A percentile compares a stretch with the other conserved stretches of the same genome.
Evolutionary conservation across 768 basidiomycete genomes (phyloP).

Genomic region (Lactifluus pinguis): DNA sequence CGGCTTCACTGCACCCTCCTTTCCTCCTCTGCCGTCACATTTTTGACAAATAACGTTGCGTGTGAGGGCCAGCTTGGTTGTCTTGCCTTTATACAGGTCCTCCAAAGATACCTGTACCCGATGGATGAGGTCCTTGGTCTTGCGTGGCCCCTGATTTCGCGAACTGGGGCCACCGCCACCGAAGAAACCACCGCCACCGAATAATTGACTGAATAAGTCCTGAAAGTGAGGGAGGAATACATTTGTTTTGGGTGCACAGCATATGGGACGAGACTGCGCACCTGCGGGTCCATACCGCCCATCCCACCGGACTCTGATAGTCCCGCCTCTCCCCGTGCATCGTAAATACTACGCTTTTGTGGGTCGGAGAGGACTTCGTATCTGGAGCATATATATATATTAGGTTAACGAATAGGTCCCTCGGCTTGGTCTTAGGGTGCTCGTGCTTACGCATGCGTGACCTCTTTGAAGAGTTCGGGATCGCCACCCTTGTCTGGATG

Average conservation of each 20-base stretch:
- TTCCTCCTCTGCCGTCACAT: slow-evolving; percentile 95
- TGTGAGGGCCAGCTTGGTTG: slow-evolving; percentile 92
- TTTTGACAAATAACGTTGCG: slow-evolving; percentile 90
- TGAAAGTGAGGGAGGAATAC: slow-evolving; percentile 22
- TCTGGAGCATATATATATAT: slow-evolving; percentile 31
- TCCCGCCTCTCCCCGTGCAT: slow-evolving; percentile 88
- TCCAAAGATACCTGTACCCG: slow-evolving; percentile 94
- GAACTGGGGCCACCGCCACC: slow-evolving; percentile 51
- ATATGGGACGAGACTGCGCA: slow-evolving; percentile 26
- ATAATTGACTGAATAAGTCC: slow-evolving; percentile 96
- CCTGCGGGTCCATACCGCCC: slow-evolving; percentile 96
- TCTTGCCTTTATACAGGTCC: slow-evolving; percentile 98
- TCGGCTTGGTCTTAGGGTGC: slow-evolving; percentile 6
- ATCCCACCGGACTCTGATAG: slow-evolving; percentile 78
- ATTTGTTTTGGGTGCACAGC: background rate
- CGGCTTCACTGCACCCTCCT: slow-evolving; percentile 87
- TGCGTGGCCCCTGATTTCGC: slow-evolving; percentile 60
- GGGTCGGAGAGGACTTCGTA: slow-evolving; percentile 91
- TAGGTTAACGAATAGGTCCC: slow-evolving; percentile 6
- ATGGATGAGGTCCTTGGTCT: slow-evolving; percentile 97
- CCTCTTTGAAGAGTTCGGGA: slow-evolving; percentile 94
- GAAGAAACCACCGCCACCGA: slow-evolving; percentile 73
- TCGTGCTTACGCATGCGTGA: slow-evolving; percentile 79
- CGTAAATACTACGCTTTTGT: slow-evolving; percentile 74
- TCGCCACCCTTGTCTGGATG: slow-evolving; percentile 96